Percentiles rank a stretch among this genome's conserved stretches.
These are phyloP conservation scores for Rubus parviflorus DNA, from an alignment of 306 rosid species.

Conservation along the genomic window DNA sequence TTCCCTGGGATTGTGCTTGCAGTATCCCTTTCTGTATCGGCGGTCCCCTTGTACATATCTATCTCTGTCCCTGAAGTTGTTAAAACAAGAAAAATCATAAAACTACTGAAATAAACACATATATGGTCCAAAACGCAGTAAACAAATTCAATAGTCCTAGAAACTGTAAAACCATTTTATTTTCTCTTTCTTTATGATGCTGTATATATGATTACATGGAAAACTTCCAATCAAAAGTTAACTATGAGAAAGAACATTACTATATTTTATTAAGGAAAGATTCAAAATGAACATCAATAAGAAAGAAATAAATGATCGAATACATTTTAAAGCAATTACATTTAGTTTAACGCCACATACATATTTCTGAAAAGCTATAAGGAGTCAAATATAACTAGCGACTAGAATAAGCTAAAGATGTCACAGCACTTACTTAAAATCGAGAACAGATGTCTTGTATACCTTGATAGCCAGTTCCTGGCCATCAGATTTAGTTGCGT, in stretches of 20 bases:
- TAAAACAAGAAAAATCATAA: neutral
- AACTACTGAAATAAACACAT: neutral
- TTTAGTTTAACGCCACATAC: no score
- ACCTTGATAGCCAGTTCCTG: constrained; percentile 81
- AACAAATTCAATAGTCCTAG: neutral
- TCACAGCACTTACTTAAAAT: constrained; percentile 61
- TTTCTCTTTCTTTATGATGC: neutral
- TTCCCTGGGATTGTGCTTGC: constrained; percentile 85
- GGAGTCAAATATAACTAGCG: no score
- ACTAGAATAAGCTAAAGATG: no score
- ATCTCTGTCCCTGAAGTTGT: constrained; percentile 77
- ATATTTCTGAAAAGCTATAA: neutral
- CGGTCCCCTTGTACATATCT: constrained; percentile 88
- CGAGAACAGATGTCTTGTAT: constrained; percentile 82
- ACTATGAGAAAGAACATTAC: no score
- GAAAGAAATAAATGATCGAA: no score
- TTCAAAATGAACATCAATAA: no score
- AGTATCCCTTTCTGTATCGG: constrained; percentile 77
- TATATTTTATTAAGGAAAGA: neutral
- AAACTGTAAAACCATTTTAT: neutral
- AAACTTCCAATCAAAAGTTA: neutral
- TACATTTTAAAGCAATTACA: no score
- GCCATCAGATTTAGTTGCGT: constrained; percentile 72
- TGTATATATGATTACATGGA: neutral
- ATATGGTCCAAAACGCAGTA: neutral